Evolutionary conservation across 2,329 filamentous ascomycete species (phyloP), one percentile per base, ranked within the genome.

Genomic region (Pseudocercospora vitis): DNA sequence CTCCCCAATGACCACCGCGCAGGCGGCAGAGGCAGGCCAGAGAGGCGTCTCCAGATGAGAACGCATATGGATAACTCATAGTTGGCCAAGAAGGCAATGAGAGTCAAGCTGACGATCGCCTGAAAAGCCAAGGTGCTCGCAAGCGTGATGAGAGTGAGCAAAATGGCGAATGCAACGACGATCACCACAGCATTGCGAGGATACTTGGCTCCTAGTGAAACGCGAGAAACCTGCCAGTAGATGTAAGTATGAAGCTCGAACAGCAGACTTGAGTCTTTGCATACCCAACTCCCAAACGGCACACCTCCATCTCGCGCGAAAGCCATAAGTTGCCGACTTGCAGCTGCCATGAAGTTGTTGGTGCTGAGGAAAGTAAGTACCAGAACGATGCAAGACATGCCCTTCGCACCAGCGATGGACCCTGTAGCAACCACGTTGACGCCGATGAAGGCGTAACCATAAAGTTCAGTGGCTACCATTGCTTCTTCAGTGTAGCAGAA

Each of bases 81-180:
- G 4, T 76, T 70, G 6, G 65, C 65, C 21, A 78, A 63, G 9
- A 73, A 62, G 2, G 74, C 70, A 18, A 63, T 70, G 8, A 69
- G 65, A 5, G 64, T 67, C 6, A 76, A 67, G 2, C 73, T 69
- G 29, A 74, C 68, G 35, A 76, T 73, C 28, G 72, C 72, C 54
- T 72, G 70, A 40, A 78, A 67, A 14, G 72, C 74, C 4, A 71
- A 69, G 21, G 71, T 73, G 19, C 64, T 66, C 31, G 68, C 70
- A 31, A 71, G 60, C 40, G 68, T 70, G 55, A 72, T 70, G 28
- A 39, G 40, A 4, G 56, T 24, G 6, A 58, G 46, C 12, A 55
- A 48, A 4, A 28, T 52, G 18, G 48, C 53, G 21, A 53, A 44
- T 12, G 53, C 28, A 19, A 58, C 47, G 8, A 39, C 47, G 14